Conservation (phyloP, 345 rosid genomes). For the Populus pruinosa region DNA sequence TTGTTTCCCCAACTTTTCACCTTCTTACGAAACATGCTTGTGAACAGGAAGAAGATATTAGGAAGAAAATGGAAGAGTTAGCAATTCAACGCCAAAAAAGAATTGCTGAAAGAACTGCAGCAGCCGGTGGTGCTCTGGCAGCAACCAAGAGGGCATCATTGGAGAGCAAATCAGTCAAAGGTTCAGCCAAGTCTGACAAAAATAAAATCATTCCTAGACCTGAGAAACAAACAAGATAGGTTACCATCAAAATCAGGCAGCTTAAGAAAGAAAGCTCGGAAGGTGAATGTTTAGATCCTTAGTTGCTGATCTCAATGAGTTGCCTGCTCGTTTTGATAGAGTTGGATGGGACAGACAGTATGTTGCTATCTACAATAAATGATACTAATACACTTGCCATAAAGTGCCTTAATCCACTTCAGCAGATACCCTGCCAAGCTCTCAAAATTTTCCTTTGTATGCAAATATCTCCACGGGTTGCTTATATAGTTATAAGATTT, state of each 20-base stretch:
- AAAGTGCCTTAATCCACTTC: not conserved
- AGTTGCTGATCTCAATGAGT: not conserved
- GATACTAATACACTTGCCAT: not conserved
- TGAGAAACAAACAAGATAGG: constrained; percentile 25
- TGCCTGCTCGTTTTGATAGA: not conserved
- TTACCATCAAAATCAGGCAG: constrained; percentile 33
- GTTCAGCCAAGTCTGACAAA: constrained; percentile 20
- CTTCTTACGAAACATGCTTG: constrained; percentile 4
- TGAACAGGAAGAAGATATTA: constrained; percentile 72
- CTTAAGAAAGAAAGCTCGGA: constrained; percentile 18
- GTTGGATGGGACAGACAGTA: not conserved
- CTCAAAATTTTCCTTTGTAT: not conserved
- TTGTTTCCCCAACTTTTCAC: not conserved
- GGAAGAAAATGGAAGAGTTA: constrained; percentile 67
- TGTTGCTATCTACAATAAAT: not conserved
- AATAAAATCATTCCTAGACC: constrained; percentile 20
- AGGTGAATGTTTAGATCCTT: not conserved
- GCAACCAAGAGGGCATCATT: constrained; percentile 39
- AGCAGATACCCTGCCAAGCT: not conserved
- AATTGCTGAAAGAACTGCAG: constrained; percentile 81
- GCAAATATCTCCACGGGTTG: not conserved
- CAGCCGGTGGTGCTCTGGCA: constrained; percentile 28
- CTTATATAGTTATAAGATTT: not conserved
- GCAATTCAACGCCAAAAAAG: constrained; percentile 65
- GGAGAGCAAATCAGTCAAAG: constrained; percentile 35